Percentiles rank a stretch among this genome's conserved stretches.
Evolutionary conservation across 1,139 yeast genomes (phyloP).

Genomic region (Debaryomyces sp.): DNA sequence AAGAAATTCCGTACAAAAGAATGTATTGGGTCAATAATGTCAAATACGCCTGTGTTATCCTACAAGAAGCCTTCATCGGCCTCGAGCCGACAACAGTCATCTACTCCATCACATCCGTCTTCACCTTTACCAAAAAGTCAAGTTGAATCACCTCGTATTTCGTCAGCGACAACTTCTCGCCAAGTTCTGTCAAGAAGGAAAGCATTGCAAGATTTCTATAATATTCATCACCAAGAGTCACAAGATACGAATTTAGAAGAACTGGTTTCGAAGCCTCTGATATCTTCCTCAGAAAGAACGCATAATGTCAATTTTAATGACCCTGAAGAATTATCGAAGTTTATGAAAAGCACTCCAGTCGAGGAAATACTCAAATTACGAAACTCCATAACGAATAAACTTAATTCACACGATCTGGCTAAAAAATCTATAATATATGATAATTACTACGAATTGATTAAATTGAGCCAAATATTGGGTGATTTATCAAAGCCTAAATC

Average conservation of each 20-base stretch:
- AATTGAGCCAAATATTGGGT: slow-evolving; percentile 40
- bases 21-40: slow-evolving; percentile 12
- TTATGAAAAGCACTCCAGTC: slow-evolving; percentile 35
- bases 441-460: slow-evolving; percentile 49
- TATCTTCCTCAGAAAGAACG: slow-evolving; percentile 5
- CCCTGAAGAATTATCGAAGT: slow-evolving; percentile 30
- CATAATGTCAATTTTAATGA: slow-evolving; percentile 19
- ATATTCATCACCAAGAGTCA: slow-evolving; percentile 22
- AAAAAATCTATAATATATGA: slow-evolving; percentile 50
- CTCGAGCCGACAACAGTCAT: slow-evolving; percentile 8
- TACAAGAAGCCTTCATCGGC: slow-evolving; percentile 28
- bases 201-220: slow-evolving; percentile 49
- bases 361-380: slow-evolving; percentile 40
- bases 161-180: slow-evolving; percentile 16
- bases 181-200: slow-evolving; percentile 45
- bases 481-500: slow-evolving; percentile 27
- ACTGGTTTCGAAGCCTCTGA: neutral
- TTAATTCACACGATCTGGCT: slow-evolving; percentile 44
- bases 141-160: slow-evolving; percentile 7
- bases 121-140: slow-evolving; percentile 13
- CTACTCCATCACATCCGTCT: slow-evolving; percentile 12
- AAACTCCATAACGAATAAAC: slow-evolving; percentile 33
- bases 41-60: slow-evolving; percentile 28
- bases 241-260: slow-evolving; percentile 3
- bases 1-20: neutral